A percentile compares a stretch with the other conserved stretches of the same genome.
Conservation (phyloP, 257 asterid species). For the Solanum sejunctum region DNA sequence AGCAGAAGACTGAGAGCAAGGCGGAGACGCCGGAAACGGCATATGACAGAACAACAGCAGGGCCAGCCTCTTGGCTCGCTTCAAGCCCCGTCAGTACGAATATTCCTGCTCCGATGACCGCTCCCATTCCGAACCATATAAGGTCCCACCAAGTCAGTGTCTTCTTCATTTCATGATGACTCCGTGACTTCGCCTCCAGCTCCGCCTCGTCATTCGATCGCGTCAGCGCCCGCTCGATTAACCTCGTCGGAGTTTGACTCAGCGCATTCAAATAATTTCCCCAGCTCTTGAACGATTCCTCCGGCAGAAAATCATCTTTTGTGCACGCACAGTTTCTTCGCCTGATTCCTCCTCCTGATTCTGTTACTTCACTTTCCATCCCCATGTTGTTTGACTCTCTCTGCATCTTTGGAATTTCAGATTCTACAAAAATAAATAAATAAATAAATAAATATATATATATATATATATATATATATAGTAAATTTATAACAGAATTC, state of each 20-base stretch:
- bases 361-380: slow-evolving; percentile 4
- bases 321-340: slow-evolving; percentile 40
- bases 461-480: not conserved
- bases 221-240: slow-evolving; percentile 39
- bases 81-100: slow-evolving; percentile 70
- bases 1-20: slow-evolving; percentile 74
- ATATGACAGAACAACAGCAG: slow-evolving; percentile 66
- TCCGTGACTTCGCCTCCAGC: slow-evolving; percentile 40
- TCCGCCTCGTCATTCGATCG: slow-evolving; percentile 48
- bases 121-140: slow-evolving; percentile 90
- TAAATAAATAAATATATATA: not conserved
- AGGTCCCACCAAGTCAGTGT: slow-evolving; percentile 81
- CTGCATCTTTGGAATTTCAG: not conserved
- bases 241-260: slow-evolving; percentile 40
- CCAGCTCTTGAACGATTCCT: slow-evolving; percentile 65
- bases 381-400: slow-evolving; percentile 11
- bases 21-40: slow-evolving; percentile 73
- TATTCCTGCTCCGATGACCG: slow-evolving; percentile 82
- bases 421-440: not conserved
- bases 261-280: slow-evolving; percentile 44
- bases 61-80: slow-evolving; percentile 41
- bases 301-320: slow-evolving; percentile 71
- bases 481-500: not conserved
- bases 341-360: slow-evolving; percentile 11
- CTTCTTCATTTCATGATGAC: slow-evolving; percentile 54